Base-by-base conservation (phyloP, 2,329 filamentous ascomycete species). In the Colletotrichum viniferum region DNA sequence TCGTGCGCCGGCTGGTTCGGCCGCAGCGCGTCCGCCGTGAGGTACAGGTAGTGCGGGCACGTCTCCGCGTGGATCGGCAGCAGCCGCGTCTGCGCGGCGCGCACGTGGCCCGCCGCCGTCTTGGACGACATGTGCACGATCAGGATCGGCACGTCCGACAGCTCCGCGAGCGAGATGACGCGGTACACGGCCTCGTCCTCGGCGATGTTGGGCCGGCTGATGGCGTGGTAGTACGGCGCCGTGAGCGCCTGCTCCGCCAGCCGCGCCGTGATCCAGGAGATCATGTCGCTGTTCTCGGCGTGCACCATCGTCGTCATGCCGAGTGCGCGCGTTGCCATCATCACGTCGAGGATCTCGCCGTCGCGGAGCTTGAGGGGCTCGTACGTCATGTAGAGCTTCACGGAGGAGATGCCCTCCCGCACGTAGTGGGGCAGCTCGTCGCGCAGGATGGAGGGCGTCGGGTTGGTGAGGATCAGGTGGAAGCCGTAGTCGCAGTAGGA, bases 401-500 rank as follows among this genome's bases (percentile, higher is more conserved):
- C 82, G 7, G 83, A 86, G 5, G 87, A 87, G 69, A 89, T 85
- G 14, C 88, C 88, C 9, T 82, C 73, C 28, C 86, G 76, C 1
- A 81, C 78, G 0, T 82, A 82, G 28, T 88, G 78, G 2, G 66
- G 71, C 18, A 71, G 63, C 9, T 76, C 66, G 77, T 89, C 87
- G 4, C 81, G 79, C 2, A 89, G 81, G 13, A 87, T 86, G 12
- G 81, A 68, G 2, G 81, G 77, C 2, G 81, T 85, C 0, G 88
- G 87, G 73, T 89, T 88, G 1, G 85, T 84, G 36, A 90, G 82
- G 36, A 90, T 85, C 71, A 89, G 81, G 78, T 92, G 90, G 76
- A 91, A 89, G 4, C 88, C 87, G 79, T 92, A 92, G 81, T 92
- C 90, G 77, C 88, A 88, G 79, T 90, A 91, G 71, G 84, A 86